Percentiles rank a stretch among this genome's conserved stretches.
Evolutionary conservation across 768 basidiomycete genomes (phyloP).

Genomic region (Suillus fuscotomentosus): DNA sequence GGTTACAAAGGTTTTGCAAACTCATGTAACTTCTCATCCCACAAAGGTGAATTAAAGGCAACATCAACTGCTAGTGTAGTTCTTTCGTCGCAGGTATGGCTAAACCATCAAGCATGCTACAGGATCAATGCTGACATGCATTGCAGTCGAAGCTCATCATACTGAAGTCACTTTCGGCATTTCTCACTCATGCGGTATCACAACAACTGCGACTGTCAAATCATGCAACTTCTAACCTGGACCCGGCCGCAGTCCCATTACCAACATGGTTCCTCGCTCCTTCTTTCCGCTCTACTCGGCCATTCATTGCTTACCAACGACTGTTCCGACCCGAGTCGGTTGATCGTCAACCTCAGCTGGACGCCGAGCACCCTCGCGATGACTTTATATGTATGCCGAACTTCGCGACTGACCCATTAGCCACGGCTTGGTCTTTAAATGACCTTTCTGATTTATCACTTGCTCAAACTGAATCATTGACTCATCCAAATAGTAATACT

Average conservation of each 20-base stretch:
- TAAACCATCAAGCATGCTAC: neutral
- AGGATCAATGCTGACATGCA: conserved; percentile 8
- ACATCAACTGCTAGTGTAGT: conserved; percentile 66
- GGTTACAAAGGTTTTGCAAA: neutral
- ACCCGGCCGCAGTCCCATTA: conserved; percentile 22
- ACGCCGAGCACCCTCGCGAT: conserved; percentile 23
- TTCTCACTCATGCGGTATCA: conserved; percentile 52
- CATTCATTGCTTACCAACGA: conserved; percentile 54
- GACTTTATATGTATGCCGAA: conserved; percentile 29
- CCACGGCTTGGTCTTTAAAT: conserved; percentile 31
- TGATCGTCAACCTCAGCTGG: conserved; percentile 16
- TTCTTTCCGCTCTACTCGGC: conserved; percentile 51
- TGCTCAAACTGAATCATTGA: conserved; percentile 15
- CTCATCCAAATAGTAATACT: conserved; percentile 13
- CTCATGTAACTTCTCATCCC: neutral
- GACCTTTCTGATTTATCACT: conserved; percentile 28
- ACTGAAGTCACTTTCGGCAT: conserved; percentile 66
- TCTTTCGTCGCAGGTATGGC: conserved; percentile 56
- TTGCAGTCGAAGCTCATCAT: conserved; percentile 76
- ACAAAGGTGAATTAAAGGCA: conserved; percentile 34
- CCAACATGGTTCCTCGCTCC: conserved; percentile 65
- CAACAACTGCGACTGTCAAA: conserved; percentile 14
- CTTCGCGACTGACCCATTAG: conserved; percentile 13
- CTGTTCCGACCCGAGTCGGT: conserved; percentile 36
- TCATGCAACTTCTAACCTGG: conserved; percentile 13